These are phyloP conservation scores for Tetrapisispora fleetii DNA, from an alignment of 805 yeast genomes.

Conservation along the genomic window DNA sequence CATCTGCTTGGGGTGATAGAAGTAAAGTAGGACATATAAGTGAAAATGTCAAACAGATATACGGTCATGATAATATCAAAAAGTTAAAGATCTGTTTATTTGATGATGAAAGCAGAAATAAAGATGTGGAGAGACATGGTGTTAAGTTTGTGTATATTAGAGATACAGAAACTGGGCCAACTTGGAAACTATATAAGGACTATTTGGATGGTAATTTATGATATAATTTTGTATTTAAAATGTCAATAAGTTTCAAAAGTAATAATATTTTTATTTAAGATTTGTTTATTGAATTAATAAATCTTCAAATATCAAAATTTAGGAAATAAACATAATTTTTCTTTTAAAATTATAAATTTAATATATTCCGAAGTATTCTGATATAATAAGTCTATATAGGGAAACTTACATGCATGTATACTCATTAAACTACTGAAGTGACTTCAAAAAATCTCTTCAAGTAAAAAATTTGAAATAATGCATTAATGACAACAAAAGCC, in stretches of 20 bases:
- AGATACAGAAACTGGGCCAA: conserved; percentile 48
- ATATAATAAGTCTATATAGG: too few species aligned
- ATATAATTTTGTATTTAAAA: not conserved
- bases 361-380: too few species aligned
- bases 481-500: conserved; percentile 73
- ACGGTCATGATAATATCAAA: conserved; percentile 43
- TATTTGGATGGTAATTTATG: conserved; percentile 21
- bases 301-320: too few species aligned
- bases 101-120: conserved; percentile 74
- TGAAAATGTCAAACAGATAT: conserved; percentile 46
- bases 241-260: too few species aligned
- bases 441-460: conserved; percentile 93
- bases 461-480: conserved; percentile 88
- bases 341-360: too few species aligned
- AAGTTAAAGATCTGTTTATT: conserved; percentile 37
- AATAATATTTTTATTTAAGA: too few species aligned
- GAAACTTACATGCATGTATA: too few species aligned
- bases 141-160: conserved; percentile 58
- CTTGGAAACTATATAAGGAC: conserved; percentile 41
- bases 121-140: conserved; percentile 62
- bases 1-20: conserved; percentile 61
- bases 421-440: conserved; percentile 61
- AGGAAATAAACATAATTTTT: not conserved
- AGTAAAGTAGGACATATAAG: conserved; percentile 44
- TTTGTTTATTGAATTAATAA: too few species aligned